Percentiles rank a stretch among this genome's conserved stretches.
Evolutionary conservation across 768 basidiomycete species (phyloP).

Genomic region (Collybiopsis luxurians): DNA sequence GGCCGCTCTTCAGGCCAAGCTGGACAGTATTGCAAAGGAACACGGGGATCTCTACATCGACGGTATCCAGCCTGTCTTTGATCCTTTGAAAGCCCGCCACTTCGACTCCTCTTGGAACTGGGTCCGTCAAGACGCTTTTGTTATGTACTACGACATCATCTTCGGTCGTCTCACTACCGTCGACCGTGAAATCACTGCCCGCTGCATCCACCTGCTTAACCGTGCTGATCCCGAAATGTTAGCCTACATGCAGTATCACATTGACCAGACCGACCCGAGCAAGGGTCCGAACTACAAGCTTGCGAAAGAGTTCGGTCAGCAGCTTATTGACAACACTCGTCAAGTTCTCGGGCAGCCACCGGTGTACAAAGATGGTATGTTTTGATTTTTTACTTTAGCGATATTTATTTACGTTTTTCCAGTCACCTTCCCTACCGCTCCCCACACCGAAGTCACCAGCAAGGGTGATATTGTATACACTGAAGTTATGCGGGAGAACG

Average conservation of each 20-base stretch:
- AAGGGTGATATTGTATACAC: constrained; percentile 95
- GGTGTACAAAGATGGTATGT: constrained; percentile 91
- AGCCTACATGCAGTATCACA: constrained; percentile 94
- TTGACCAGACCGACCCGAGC: constrained; percentile 75
- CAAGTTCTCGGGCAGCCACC: constrained; percentile 84
- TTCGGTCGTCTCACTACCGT: constrained; percentile 92
- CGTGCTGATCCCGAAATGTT: constrained; percentile 91
- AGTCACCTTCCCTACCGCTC: constrained; percentile 99
- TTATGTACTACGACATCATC: constrained; percentile 99
- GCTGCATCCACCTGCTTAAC: constrained; percentile 97
- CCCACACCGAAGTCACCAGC: constrained; percentile 87
- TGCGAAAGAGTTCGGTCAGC: constrained; percentile 97
- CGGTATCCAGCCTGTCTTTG: constrained; percentile 93
- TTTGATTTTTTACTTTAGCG: neutral
- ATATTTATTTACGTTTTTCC: constrained; percentile 8
- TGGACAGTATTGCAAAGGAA: constrained; percentile 87
- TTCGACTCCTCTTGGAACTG: constrained; percentile 99
- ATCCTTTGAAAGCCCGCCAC: constrained; percentile 92
- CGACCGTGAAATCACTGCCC: constrained; percentile 94
- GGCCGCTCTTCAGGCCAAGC: constrained; percentile 70
- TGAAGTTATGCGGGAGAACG: constrained; percentile 93
- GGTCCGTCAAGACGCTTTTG: constrained; percentile 94
- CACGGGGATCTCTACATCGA: constrained; percentile 94
- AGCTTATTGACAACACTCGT: constrained; percentile 90
- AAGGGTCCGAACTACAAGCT: constrained; percentile 90